These are phyloP conservation scores for Pezizomycotina sp. DNA, from an alignment of 2,329 filamentous ascomycete species.

Conservation along the genomic window DNA sequence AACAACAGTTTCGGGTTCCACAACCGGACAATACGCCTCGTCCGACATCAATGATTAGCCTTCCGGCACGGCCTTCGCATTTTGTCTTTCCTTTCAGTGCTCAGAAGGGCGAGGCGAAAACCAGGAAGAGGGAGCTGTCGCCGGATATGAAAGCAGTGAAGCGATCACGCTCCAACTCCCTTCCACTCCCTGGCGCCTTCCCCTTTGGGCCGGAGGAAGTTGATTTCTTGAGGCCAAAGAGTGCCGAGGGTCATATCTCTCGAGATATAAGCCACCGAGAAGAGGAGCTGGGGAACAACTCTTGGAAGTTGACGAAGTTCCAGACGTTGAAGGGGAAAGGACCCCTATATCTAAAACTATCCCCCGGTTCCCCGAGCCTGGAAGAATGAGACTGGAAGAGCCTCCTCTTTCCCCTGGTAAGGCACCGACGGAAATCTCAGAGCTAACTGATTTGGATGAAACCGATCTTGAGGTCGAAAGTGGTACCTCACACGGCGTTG, in stretches of 20 bases:
- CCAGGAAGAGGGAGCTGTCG: conserved; percentile 3
- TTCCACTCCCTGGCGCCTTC: conserved; percentile 15
- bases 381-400: no score
- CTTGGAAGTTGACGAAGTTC: conserved; percentile 4
- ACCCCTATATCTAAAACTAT: conserved; percentile 8
- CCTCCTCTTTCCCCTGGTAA: no score
- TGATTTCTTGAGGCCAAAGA: conserved; percentile 11
- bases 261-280: no score
- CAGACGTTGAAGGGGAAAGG: conserved; percentile 1
- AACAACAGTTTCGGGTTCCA: no score
- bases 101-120: conserved; percentile 3
- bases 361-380: no score
- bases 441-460: no score
- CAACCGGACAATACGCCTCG: conserved; percentile 16
- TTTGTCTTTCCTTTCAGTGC: conserved; percentile 18
- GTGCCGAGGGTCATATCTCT: conserved; percentile 6
- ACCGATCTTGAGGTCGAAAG: no score
- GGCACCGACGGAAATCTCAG: no score
- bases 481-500: no score
- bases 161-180: conserved; percentile 12
- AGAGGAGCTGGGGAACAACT: conserved; percentile 1
- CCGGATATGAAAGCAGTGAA: conserved; percentile 5
- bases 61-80: conserved; percentile 8
- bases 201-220: conserved; percentile 13
- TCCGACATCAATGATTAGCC: conserved; percentile 12